Conservation (phyloP, 2,329 filamentous ascomycete genomes). For the Bipolaris victoriae region DNA sequence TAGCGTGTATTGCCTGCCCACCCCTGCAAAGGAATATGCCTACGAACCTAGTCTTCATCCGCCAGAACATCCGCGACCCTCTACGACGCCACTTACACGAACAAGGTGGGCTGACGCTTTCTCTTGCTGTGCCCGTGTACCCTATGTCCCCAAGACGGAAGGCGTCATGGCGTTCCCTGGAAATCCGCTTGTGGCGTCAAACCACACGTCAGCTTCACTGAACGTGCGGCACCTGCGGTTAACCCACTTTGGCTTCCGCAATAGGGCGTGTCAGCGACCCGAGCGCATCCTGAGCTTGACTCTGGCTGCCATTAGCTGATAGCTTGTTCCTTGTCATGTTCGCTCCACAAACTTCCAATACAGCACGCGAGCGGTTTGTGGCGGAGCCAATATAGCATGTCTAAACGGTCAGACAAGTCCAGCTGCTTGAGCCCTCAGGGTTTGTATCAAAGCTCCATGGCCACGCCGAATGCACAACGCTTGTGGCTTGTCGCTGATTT, state of each 20-base stretch:
- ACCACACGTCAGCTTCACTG: slow-evolving; percentile 11
- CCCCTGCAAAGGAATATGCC: not conserved
- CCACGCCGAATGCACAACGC: slow-evolving; percentile 1
- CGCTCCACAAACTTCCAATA: slow-evolving; percentile 1
- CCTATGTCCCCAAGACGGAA: not conserved
- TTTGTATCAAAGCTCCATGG: not conserved
- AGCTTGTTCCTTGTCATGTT: slow-evolving; percentile 2
- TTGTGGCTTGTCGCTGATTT: not conserved
- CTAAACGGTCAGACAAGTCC: not conserved
- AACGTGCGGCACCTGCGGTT: slow-evolving; percentile 12
- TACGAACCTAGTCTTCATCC: slow-evolving; percentile 4
- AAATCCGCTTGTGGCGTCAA: slow-evolving; percentile 13
- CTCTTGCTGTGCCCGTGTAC: not conserved
- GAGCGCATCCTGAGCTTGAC: not conserved
- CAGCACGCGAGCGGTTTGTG: not conserved
- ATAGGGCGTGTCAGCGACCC: not conserved
- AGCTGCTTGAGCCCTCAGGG: not conserved
- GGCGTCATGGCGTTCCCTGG: slow-evolving; percentile 16
- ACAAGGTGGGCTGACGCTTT: slow-evolving; percentile 5
- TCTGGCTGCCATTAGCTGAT: slow-evolving; percentile 3
- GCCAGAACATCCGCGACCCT: slow-evolving; percentile 5
- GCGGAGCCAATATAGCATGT: not conserved
- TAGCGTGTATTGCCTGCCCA: slow-evolving; percentile 1
- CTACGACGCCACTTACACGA: slow-evolving; percentile 2
- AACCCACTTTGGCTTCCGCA: not conserved